Percentiles rank a stretch among this genome's conserved stretches.
Conservation (phyloP, 192 early-diverging fungal species). For the Gorgonomyces haynaldii region DNA sequence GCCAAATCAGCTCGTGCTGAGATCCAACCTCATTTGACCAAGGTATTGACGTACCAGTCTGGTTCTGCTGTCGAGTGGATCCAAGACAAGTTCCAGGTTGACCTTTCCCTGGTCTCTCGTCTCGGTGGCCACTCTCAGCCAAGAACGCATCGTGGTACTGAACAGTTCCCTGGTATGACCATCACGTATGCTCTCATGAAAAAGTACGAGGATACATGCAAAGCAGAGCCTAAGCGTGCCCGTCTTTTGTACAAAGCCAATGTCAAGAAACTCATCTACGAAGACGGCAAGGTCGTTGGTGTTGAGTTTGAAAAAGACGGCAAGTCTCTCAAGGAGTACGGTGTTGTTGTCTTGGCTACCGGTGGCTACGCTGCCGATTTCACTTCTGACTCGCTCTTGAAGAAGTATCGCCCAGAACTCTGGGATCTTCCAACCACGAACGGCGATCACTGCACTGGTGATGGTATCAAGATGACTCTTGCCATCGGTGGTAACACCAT, state of each 20-base stretch:
- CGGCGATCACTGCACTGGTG: conserved; percentile 88
- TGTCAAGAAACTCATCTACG: conserved; percentile 60
- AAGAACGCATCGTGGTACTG: conserved; percentile 81
- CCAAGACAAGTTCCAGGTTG: conserved; percentile 76
- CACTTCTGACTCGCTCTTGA: conserved; percentile 57
- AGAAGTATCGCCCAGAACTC: conserved; percentile 59
- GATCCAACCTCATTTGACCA: conserved; percentile 66
- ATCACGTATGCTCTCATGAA: conserved; percentile 87
- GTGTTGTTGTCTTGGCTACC: conserved; percentile 81
- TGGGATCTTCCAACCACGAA: conserved; percentile 77
- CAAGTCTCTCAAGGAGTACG: conserved; percentile 47
- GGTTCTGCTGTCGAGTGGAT: conserved; percentile 87
- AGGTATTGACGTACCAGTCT: conserved; percentile 76
- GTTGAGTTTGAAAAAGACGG: conserved; percentile 61
- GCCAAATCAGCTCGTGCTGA: conserved; percentile 73
- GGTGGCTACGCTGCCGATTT: conserved; percentile 95
- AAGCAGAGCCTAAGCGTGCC: conserved; percentile 55
- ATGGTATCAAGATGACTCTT: conserved; percentile 81
- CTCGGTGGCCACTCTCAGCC: conserved; percentile 87
- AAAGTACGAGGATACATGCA: conserved; percentile 59
- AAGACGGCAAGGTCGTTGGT: conserved; percentile 61
- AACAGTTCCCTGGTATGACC: conserved; percentile 71
- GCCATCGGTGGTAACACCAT: conserved; percentile 72
- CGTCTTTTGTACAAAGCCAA: conserved; percentile 73
- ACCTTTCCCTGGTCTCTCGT: conserved; percentile 76